Conservation (phyloP, 208 protist genomes). For the Wallacemonas sp. region DNA sequence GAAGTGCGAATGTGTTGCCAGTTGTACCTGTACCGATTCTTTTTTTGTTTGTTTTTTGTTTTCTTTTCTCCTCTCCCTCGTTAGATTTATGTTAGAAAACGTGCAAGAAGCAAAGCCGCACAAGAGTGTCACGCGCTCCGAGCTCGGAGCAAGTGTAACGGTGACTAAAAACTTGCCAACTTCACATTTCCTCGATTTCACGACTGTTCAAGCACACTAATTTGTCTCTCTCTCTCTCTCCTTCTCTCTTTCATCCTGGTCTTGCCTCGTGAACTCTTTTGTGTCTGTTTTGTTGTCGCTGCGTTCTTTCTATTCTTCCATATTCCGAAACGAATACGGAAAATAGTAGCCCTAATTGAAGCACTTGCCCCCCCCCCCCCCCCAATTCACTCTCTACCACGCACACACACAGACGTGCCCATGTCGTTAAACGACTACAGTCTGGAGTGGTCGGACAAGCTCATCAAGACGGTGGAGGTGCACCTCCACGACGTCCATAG, state of each 20-base stretch:
- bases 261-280: too few species aligned
- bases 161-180: too few species aligned
- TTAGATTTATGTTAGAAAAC: not conserved
- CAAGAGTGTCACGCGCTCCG: too few species aligned
- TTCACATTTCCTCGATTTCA: not conserved
- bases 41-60: not conserved
- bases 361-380: too few species aligned
- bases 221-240: not conserved
- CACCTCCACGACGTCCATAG: conserved; percentile 75
- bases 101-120: too few species aligned
- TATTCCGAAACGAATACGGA: too few species aligned
- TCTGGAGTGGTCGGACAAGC: conserved; percentile 70
- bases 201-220: not conserved
- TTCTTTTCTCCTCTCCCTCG: conserved; percentile 1
- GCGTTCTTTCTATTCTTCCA: too few species aligned
- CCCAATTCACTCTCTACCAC: too few species aligned
- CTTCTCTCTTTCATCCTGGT: not conserved
- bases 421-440: conserved; percentile 81
- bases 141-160: too few species aligned
- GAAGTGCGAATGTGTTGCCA: not conserved
- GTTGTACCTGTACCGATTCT: conserved; percentile 6
- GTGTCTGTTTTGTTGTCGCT: too few species aligned
- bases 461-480: conserved; percentile 69
- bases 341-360: too few species aligned
- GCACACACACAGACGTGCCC: too few species aligned